phyloP scores from a whole-genome alignment of 1,139 yeast genomes.

The Geotrichum cucujoidarum region DNA sequence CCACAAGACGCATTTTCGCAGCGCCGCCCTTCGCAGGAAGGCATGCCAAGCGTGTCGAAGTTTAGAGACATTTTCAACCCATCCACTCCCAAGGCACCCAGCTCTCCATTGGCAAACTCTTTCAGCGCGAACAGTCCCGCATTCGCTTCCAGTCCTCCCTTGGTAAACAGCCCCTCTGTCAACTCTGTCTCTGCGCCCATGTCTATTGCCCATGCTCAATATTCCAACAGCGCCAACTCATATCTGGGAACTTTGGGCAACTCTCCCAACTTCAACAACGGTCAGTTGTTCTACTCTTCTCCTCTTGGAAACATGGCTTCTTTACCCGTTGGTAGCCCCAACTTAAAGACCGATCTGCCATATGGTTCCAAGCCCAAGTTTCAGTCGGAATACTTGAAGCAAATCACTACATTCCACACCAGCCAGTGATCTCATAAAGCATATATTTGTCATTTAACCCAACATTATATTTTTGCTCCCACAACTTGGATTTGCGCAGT shows the following conservation, averaged over 20 bases:
- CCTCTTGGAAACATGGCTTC: slow-evolving; percentile 7
- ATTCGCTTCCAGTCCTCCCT: background rate
- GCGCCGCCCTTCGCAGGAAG: background rate
- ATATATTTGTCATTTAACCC: too few relatives aligned
- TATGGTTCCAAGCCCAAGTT: slow-evolving; percentile 15
- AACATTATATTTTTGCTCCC: too few relatives aligned
- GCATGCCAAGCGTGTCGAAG: slow-evolving; percentile 7
- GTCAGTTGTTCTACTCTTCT: slow-evolving; percentile 8
- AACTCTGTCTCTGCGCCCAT: background rate
- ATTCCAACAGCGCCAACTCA: background rate
- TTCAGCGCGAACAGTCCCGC: too few relatives aligned
- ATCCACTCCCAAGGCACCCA: slow-evolving; percentile 8
- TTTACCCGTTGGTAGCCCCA: slow-evolving; percentile 10
- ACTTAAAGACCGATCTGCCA: background rate
- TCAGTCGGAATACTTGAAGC: slow-evolving; percentile 18
- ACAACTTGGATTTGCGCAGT: too few relatives aligned
- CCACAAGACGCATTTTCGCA: slow-evolving; percentile 4
- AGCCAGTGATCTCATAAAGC: background rate
- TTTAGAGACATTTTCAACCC: slow-evolving; percentile 15
- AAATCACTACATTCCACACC: slow-evolving; percentile 12
- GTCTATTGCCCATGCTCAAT: background rate
- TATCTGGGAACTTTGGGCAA: background rate
- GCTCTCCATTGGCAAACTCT: background rate
- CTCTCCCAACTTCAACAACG: background rate
- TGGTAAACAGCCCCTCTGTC: background rate